Conservation (phyloP, 2,329 filamentous ascomycete species). For the Beauveria varroae region DNA sequence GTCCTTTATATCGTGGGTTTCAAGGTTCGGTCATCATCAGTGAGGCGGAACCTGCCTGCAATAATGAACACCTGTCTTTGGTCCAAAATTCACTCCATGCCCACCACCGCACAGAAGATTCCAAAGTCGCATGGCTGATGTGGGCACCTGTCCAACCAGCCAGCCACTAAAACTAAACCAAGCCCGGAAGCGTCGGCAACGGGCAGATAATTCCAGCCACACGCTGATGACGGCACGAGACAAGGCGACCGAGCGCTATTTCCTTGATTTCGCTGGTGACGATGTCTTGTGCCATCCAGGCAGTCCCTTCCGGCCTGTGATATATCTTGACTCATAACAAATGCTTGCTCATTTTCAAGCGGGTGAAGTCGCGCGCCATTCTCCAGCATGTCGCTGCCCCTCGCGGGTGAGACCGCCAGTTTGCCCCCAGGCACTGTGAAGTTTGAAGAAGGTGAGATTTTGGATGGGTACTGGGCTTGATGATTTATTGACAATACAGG, state of each 20-base stretch:
- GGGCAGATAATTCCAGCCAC: not conserved
- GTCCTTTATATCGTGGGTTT: too few species aligned
- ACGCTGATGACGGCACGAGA: not conserved
- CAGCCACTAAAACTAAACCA: not conserved
- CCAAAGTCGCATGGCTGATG: too few species aligned
- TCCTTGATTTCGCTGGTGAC: too few species aligned
- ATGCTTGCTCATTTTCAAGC: not conserved
- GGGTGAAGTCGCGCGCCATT: not conserved
- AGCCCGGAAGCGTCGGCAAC: constrained; percentile 1
- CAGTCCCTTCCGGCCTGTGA: too few species aligned
- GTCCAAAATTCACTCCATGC: too few species aligned
- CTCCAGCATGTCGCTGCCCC: not conserved
- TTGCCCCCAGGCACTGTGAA: constrained; percentile 5
- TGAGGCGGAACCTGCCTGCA: too few species aligned
- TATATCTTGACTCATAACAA: not conserved
- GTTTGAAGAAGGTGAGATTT: not conserved
- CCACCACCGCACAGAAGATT: too few species aligned
- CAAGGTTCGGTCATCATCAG: too few species aligned
- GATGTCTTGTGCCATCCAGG: too few species aligned
- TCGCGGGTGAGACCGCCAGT: not conserved
- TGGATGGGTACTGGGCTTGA: too few species aligned
- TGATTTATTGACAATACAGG: not conserved
- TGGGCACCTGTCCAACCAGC: not conserved
- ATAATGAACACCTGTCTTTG: too few species aligned
- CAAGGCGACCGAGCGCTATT: not conserved